Evolutionary conservation across 2,329 filamentous ascomycete genomes (phyloP), one percentile per base, ranked within the genome.

Genomic region (Trichophyton verrucosum): DNA sequence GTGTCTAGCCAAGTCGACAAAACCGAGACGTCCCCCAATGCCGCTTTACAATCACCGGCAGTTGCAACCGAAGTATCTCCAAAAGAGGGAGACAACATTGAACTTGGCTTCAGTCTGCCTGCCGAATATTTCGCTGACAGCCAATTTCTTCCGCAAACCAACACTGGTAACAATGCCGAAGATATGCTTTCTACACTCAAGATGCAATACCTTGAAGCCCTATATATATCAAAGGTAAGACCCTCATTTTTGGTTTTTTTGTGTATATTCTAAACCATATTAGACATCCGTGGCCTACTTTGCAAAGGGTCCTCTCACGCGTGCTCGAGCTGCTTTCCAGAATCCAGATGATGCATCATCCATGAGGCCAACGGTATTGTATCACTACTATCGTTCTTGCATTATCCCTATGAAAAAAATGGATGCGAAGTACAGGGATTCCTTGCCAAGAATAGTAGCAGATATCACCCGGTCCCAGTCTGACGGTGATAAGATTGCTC

Each of bases 221-320:
- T 77, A 38, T 77, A 77, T 60, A 66, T 74, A 3, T 76, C 75
- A 36, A 76, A 76, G 69, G 74, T 75, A 61, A 60, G 62, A 17
- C 53, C 24, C 59, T 61, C 22, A 11, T 36, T 36, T 3, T 36
- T 24, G 15, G n/a, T 13, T 53, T 24, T 7, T 11, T 6, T 15
- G 15, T 8, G 24, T 22, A 24, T 7, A n/a, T 46, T 17, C 53
- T 22, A 42, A 60, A 38, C 44, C 64, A 68, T 17, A 70, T 8
- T 62, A 77, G 71, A 74, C 76, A n/a, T 78, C 77, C 30, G 68
- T 80, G 60, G 78, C 77, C 60, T 80, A 79, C 65, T 80, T 79
- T 66, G 77, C 77, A 40, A 80, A 80, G 68, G 77, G 78, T 3
- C 77, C 78, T 15, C 67, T 80, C 58, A 72, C 77, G 13, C 74